These are phyloP conservation scores for Caloboletus firmus DNA, from an alignment of 1,284 basidiomycete genomes.

Conservation along the genomic window DNA sequence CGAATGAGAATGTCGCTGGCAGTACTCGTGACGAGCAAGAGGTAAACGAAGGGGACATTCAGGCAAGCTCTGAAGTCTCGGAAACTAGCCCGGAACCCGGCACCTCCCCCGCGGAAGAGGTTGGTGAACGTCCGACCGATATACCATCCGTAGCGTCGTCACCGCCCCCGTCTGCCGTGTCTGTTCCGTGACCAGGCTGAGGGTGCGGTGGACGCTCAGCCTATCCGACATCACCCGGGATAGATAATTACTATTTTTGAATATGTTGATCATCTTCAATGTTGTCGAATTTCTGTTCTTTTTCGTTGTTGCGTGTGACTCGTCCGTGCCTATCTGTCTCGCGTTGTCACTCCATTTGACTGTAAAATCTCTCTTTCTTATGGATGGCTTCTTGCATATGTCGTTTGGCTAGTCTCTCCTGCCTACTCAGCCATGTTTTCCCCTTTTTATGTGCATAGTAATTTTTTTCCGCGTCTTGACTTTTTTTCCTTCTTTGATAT, in stretches of 20 bases:
- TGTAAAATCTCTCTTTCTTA: slow-evolving; percentile 2
- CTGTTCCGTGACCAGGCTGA: slow-evolving; percentile 21
- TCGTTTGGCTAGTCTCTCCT: slow-evolving; percentile 19
- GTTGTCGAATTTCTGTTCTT: slow-evolving; percentile 15
- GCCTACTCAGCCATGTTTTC: slow-evolving; percentile 1
- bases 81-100: slow-evolving; percentile 22
- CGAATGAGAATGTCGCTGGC: slow-evolving; percentile 13
- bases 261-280: slow-evolving; percentile 38
- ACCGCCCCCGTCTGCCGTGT: slow-evolving; percentile 35
- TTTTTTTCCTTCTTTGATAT: slow-evolving; percentile 9
- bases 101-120: slow-evolving; percentile 26
- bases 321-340: slow-evolving; percentile 8
- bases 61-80: slow-evolving; percentile 17
- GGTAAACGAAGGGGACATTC: slow-evolving; percentile 6
- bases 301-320: slow-evolving; percentile 17
- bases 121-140: slow-evolving; percentile 19
- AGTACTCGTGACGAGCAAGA: slow-evolving; percentile 15
- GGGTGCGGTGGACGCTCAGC: slow-evolving; percentile 2
- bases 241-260: slow-evolving; percentile 37
- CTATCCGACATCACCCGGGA: slow-evolving; percentile 14
- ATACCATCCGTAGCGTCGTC: slow-evolving; percentile 33
- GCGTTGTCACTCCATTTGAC: slow-evolving; percentile 11
- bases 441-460: slow-evolving; percentile 29
- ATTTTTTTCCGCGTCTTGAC: slow-evolving; percentile 1
- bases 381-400: slow-evolving; percentile 22